These are phyloP conservation scores for Trichoderma brevicompactum DNA, from an alignment of 2,329 filamentous ascomycete genomes.

Conservation along the genomic window DNA sequence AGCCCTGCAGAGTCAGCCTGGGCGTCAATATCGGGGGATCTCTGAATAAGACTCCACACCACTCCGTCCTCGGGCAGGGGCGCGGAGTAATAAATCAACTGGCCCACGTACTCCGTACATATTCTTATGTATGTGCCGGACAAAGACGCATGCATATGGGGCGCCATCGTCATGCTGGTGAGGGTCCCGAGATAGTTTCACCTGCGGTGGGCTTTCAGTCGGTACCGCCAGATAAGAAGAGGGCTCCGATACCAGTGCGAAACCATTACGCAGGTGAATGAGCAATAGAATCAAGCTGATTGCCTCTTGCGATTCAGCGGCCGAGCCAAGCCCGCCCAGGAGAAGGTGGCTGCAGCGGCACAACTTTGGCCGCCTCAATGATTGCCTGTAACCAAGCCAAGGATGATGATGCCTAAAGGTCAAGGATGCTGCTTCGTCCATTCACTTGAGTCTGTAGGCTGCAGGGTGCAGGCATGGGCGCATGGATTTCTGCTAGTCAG, in stretches of 20 bases:
- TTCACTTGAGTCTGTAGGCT: background rate
- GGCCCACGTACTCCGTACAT: background rate
- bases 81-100: slow-evolving; percentile 6
- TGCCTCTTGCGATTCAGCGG: background rate
- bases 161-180: background rate
- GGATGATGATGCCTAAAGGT: slow-evolving; percentile 20
- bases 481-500: slow-evolving; percentile 9
- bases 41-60: slow-evolving; percentile 17
- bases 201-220: background rate
- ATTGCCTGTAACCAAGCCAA: slow-evolving; percentile 12
- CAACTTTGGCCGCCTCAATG: slow-evolving; percentile 6
- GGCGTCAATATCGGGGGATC: background rate
- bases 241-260: background rate
- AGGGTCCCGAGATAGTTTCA: slow-evolving; percentile 19
- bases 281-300: slow-evolving; percentile 21
- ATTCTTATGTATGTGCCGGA: background rate
- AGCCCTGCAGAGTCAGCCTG: slow-evolving; percentile 17
- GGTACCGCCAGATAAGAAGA: slow-evolving; percentile 9
- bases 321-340: slow-evolving; percentile 8
- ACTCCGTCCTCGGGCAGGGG: slow-evolving; percentile 20
- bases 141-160: background rate
- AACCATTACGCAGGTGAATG: slow-evolving; percentile 26
- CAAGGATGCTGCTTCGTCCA: background rate
- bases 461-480: background rate
- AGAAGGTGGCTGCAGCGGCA: slow-evolving; percentile 22